Evolutionary conservation across 2,329 filamentous ascomycete genomes (phyloP).

Genomic region (Talaromyces sp.): DNA sequence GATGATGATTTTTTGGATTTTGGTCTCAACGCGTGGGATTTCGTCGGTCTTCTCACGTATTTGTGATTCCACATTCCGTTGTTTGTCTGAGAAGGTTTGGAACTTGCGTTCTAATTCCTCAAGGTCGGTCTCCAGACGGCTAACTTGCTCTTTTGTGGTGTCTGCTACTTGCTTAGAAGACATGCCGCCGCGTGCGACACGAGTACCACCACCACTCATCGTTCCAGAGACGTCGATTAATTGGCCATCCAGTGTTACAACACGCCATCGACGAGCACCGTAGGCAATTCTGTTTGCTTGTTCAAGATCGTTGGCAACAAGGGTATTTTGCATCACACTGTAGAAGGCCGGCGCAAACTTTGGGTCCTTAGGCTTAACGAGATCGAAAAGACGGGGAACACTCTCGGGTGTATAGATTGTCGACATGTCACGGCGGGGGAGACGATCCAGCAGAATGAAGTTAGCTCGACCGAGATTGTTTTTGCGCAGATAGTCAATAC

Average conservation of each 20-base stretch:
- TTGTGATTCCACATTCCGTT: conserved; percentile 74
- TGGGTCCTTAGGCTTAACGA: conserved; percentile 86
- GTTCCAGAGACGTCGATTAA: conserved; percentile 98
- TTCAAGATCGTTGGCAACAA: conserved; percentile 89
- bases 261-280: conserved; percentile 88
- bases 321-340: conserved; percentile 89
- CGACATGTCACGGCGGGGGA: conserved; percentile 76
- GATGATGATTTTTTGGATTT: conserved; percentile 85
- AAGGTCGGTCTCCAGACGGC: conserved; percentile 82
- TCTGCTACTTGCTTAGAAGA: conserved; percentile 92
- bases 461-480: conserved; percentile 96
- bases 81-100: conserved; percentile 80
- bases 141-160: conserved; percentile 82
- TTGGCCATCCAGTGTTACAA: conserved; percentile 92
- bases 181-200: conserved; percentile 91
- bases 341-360: conserved; percentile 90
- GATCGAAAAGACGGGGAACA: conserved; percentile 88
- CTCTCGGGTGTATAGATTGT: conserved; percentile 86
- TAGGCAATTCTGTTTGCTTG: conserved; percentile 98
- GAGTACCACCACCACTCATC: conserved; percentile 95
- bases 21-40: conserved; percentile 83
- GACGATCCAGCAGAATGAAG: conserved; percentile 91
- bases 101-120: conserved; percentile 83
- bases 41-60: conserved; percentile 73
- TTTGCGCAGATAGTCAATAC: conserved; percentile 95